Percentiles rank a stretch among this genome's conserved stretches.
Evolutionary conservation across 192 early-diverging fungal genomes (phyloP).

Genomic region (Cetraspora pellucida): DNA sequence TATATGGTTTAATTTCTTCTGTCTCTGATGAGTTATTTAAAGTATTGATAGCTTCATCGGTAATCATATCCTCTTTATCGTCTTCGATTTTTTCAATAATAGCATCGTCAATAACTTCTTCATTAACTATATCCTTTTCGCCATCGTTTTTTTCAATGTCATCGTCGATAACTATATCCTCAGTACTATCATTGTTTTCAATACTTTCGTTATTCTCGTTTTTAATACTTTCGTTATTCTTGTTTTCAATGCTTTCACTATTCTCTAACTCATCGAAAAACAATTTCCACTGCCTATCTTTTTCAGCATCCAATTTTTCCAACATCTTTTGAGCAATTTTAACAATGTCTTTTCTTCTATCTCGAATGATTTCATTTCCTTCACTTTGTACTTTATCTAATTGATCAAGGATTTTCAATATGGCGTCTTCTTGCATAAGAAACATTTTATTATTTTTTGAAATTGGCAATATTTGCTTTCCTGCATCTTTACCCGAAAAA

Average conservation of each 20-base stretch:
- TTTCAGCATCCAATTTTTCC: conserved; percentile 7
- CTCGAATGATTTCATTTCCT: not conserved
- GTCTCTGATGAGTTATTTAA: no score
- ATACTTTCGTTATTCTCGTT: not conserved
- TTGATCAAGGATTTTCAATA: conserved; percentile 7
- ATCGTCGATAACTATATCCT: no score
- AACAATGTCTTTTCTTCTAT: conserved; percentile 12
- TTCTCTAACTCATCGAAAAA: not conserved
- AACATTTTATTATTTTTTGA: conserved; percentile 1
- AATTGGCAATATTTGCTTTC: conserved; percentile 6
- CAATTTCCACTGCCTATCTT: conserved; percentile 8
- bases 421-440: conserved; percentile 1
- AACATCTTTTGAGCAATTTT: conserved; percentile 16
- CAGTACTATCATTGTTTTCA: no score
- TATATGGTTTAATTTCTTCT: no score
- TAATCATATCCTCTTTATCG: no score
- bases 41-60: no score
- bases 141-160: no score
- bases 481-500: not conserved
- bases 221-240: no score
- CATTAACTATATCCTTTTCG: no score
- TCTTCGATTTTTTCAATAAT: no score
- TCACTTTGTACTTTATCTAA: conserved; percentile 13
- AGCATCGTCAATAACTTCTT: no score
- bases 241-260: no score